These are phyloP conservation scores for Pyrenochaeta sp. DNA, from an alignment of 2,329 filamentous ascomycete genomes.

Conservation along the genomic window DNA sequence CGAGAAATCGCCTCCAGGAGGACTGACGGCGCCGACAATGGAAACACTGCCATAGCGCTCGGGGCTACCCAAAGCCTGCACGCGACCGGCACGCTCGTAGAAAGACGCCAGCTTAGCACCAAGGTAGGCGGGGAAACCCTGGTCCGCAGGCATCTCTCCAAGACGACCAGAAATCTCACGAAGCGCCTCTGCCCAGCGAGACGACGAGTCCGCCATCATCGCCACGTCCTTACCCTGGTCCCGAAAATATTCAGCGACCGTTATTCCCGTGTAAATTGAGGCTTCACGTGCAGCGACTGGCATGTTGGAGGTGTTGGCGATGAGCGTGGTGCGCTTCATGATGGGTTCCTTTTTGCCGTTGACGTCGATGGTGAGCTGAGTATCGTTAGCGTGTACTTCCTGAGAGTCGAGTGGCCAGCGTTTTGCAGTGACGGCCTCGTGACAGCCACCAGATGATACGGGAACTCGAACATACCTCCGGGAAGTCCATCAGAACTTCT, in stretches of 20 bases:
- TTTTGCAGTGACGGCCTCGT: not conserved
- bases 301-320: constrained; percentile 99
- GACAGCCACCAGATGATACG: not conserved
- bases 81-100: constrained; percentile 96
- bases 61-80: constrained; percentile 84
- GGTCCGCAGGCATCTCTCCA: constrained; percentile 99
- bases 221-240: constrained; percentile 97
- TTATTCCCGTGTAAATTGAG: constrained; percentile 97
- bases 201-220: constrained; percentile 99
- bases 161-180: constrained; percentile 98
- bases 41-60: constrained; percentile 91
- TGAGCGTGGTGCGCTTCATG: constrained; percentile 99
- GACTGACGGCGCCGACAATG: constrained; percentile 96
- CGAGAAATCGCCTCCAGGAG: constrained; percentile 98
- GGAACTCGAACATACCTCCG: constrained; percentile 71
- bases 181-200: constrained; percentile 97
- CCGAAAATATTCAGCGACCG: constrained; percentile 94
- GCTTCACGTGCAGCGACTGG: constrained; percentile 97
- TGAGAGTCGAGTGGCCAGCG: not conserved
- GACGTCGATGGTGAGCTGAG: constrained; percentile 84
- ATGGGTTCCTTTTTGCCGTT: constrained; percentile 96
- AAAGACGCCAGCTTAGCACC: constrained; percentile 97
- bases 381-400: constrained; percentile 3
- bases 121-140: constrained; percentile 98
- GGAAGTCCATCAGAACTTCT: constrained; percentile 99